A percentile compares a stretch with the other conserved stretches of the same genome.
phyloP scores from a whole-genome alignment of 306 rosid genomes.

The Amphicarpaea edgeworthii region DNA sequence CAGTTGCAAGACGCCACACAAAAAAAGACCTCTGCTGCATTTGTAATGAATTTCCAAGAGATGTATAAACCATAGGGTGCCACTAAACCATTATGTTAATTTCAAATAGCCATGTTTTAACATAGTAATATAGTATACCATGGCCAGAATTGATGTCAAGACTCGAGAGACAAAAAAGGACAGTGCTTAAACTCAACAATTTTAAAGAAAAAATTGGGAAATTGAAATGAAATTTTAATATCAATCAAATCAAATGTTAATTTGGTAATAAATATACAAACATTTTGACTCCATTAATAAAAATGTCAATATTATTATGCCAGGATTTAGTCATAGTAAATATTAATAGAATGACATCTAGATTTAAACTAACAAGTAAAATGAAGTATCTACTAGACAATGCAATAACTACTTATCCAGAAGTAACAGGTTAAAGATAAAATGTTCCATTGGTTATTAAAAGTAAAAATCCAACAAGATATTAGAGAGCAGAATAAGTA shows the following conservation, averaged over 20 bases:
- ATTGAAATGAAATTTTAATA: not conserved
- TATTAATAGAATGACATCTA: constrained; percentile 13
- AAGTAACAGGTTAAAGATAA: constrained; percentile 26
- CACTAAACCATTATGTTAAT: constrained; percentile 21
- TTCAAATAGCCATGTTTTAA: constrained; percentile 1
- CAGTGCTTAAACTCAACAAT: constrained; percentile 12
- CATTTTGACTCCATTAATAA: constrained; percentile 7
- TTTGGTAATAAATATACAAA: constrained; percentile 21
- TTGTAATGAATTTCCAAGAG: constrained; percentile 1
- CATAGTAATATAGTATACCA: constrained; percentile 22
- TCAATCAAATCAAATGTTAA: constrained; percentile 20
- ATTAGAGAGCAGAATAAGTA: constrained; percentile 45
- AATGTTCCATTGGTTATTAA: constrained; percentile 17
- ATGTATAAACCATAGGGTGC: constrained; percentile 4
- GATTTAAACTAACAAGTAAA: constrained; percentile 27
- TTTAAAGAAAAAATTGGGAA: not conserved
- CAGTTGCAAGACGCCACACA: constrained; percentile 20
- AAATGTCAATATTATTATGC: constrained; percentile 36
- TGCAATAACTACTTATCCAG: constrained; percentile 37
- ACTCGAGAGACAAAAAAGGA: constrained; percentile 3
- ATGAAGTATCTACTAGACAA: constrained; percentile 9
- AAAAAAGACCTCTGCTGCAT: not conserved
- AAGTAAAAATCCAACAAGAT: constrained; percentile 35
- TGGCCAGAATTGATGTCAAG: constrained; percentile 24
- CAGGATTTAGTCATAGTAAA: not conserved